These are phyloP conservation scores for Dictyostelium firmibasis DNA, from an alignment of 78 protist species.

Conservation along the genomic window DNA sequence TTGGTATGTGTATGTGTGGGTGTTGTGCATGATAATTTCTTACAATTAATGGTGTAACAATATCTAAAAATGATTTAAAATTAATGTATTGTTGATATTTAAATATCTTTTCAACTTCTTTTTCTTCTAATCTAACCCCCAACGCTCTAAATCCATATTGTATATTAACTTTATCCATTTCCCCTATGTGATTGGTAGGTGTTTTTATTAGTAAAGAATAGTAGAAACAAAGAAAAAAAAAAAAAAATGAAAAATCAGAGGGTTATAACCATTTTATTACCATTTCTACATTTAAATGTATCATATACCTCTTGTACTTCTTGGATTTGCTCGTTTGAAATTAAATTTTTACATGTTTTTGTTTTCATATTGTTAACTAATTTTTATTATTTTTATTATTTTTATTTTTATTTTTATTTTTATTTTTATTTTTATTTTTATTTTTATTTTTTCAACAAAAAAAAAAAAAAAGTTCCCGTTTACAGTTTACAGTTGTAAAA, in stretches of 20 bases:
- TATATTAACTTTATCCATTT: background rate
- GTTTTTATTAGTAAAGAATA: too few relatives aligned
- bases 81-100: background rate
- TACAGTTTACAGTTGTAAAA: background rate
- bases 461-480: background rate
- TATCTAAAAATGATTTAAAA: background rate
- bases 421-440: background rate
- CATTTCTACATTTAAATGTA: conserved; percentile 1
- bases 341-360: background rate
- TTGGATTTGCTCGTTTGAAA: background rate
- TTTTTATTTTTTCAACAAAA: too few relatives aligned
- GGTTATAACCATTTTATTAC: background rate
- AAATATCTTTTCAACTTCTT: background rate
- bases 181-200: background rate
- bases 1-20: too few relatives aligned
- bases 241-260: background rate
- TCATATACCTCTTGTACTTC: background rate
- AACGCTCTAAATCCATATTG: conserved; percentile 4
- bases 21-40: background rate
- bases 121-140: background rate
- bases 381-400: background rate
- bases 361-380: background rate
- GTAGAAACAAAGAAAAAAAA: too few relatives aligned
- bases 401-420: background rate
- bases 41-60: background rate